Base-by-base conservation (phyloP, 2,329 filamentous ascomycete genomes). In the Ophiognomonia clavigignenti-juglandacearum region DNA sequence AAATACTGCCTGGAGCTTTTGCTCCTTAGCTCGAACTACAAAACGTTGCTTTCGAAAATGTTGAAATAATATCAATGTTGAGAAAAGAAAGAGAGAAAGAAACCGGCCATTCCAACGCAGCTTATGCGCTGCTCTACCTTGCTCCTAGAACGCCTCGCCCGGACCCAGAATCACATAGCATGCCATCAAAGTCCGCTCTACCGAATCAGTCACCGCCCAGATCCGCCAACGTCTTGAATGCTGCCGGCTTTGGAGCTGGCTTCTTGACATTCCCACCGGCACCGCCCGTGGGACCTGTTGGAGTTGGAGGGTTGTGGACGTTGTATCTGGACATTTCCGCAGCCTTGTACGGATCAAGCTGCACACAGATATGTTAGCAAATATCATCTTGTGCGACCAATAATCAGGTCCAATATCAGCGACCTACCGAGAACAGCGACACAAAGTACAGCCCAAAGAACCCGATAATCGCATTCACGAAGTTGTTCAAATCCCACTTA, bases 341-440 rank as follows among this genome's bases (percentile, higher is more conserved):
- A 3, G 79, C 70, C 56, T 75, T 77, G 62, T 82, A 82, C 0
- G 78, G 74, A 58, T 85, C 81, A 45, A 84, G 72, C 73, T 82
- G 56, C 44, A 47, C 26, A 20, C 18, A 14, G 9, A 29, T 20
- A 3, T 51, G 49, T 53, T 20, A 52, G 51, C 14, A 10, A 22
- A 51, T n/a, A 14, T 39, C 26, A 16, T 6, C 34, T 13, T 36
- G 6, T 8, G 41, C n/a, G 23, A 36, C 11, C 32, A 35, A 35
- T 16, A 35, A 35, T 14, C 9, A 35, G 32, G n/a, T 16, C 29
- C 14, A 6, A 34, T 16, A 36, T 8, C 31, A 20, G 31, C 7
- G 43, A 71, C 76, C 47, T 68, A 75, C 78, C 60, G 79, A 75
- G 54, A 85, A 73, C n/a, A 85, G 63, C 4, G 78, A 82, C 7